Base-by-base conservation (phyloP, 805 yeast genomes). In the Spathaspora sp. region DNA sequence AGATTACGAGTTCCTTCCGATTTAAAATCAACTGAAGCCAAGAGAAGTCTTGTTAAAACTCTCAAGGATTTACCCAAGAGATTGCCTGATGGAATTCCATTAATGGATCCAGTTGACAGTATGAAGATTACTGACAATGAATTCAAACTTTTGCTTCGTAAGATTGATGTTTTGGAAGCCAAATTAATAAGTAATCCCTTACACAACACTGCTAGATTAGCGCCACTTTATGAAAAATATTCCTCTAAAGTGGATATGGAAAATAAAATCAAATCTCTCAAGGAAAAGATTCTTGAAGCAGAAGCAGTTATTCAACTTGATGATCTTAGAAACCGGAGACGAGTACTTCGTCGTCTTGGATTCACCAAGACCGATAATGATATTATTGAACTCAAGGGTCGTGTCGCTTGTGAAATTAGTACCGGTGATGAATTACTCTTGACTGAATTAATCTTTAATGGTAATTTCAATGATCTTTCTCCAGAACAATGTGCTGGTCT, bases 331-430 rank as follows among this genome's bases (percentile, higher is more conserved):
- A 89, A 89, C 64, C 86, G 99, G 61, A 93, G 91, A 68, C 80
- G 98, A 61, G 98, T 96, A 1, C 75, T 94, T 60, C 83, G 98
- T 67, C 83, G 97, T 63, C 79, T 94, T 39, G 97, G 94, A 0
- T 94, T 94, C 72, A 86, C 92, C 42, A 35, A 35, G 40, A 86
- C 96, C 2, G 85, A 84, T 49, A 79, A 82, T 56, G 99, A 94
- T 68, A 86, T 94, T 55, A 96, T 94, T 56, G 97, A 94, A 67
- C 78, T 94, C 61, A 94, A 94, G 70, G 99, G 99, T 51, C 82
- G 98, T 66, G 98, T 94, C 51, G 97, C 97, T 0, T 93, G 98
- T 69, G 97, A 93, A 63, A 93, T 93, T 60, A 85, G 93, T 60
- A 87, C 96, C 19, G 97, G 97, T 53, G 90, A 85, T 63, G 97